A percentile compares a stretch with the other conserved stretches of the same genome.
Evolutionary conservation across 2,329 filamentous ascomycete species (phyloP).

Genomic region (Alternaria sp.): DNA sequence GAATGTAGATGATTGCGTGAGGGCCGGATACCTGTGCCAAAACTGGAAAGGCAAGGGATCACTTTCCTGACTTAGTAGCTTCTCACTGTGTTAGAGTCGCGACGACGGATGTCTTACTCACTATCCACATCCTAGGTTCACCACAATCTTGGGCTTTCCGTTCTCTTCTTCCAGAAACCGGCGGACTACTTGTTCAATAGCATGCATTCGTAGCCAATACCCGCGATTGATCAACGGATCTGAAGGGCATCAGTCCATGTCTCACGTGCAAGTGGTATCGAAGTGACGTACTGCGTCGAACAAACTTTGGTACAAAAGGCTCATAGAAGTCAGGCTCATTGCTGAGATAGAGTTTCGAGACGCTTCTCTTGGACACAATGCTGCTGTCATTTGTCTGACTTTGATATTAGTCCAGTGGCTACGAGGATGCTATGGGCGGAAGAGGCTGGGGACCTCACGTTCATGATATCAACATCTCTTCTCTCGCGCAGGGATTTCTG

Average conservation of each 20-base stretch:
- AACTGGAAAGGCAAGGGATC: conserved; percentile 89
- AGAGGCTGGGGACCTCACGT: conserved; percentile 50
- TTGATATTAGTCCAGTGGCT: conserved; percentile 47
- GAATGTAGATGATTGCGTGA: conserved; percentile 68
- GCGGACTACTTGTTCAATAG: conserved; percentile 76
- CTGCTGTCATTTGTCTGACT: conserved; percentile 80
- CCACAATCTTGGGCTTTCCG: conserved; percentile 70
- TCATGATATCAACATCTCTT: conserved; percentile 64
- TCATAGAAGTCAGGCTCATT: conserved; percentile 82
- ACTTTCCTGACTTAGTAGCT: conserved; percentile 56
- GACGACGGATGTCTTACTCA: conserved; percentile 58
- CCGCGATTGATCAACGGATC: conserved; percentile 89
- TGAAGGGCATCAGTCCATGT: conserved; percentile 1
- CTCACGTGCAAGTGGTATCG: background rate
- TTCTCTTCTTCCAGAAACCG: conserved; percentile 70
- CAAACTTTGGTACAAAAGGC: conserved; percentile 84
- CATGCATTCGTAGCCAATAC: conserved; percentile 85
- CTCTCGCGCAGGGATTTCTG: conserved; percentile 34
- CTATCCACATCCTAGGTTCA: conserved; percentile 92
- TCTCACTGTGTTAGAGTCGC: background rate
- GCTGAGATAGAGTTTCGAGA: conserved; percentile 85
- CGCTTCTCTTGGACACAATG: conserved; percentile 89
- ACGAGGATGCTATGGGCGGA: background rate
- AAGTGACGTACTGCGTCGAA: conserved; percentile 62
- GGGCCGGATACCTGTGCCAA: conserved; percentile 68